These are phyloP conservation scores for Vigna angularis DNA, from an alignment of 306 rosid species.

Conservation along the genomic window DNA sequence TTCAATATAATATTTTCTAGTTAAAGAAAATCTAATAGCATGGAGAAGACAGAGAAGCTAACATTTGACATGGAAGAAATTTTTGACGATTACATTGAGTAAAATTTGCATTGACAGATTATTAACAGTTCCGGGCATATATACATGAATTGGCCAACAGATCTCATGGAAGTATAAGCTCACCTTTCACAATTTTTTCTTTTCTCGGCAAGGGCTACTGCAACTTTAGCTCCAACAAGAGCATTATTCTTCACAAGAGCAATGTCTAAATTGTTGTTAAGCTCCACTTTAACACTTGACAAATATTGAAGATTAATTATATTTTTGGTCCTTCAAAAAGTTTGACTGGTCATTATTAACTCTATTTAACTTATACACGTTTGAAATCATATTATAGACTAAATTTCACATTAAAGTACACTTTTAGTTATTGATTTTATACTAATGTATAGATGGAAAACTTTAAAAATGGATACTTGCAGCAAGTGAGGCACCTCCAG, in stretches of 20 bases:
- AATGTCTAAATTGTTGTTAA: conserved; percentile 72
- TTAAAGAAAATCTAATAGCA: conserved; percentile 22
- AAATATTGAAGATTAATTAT: conserved; percentile 10
- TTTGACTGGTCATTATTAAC: background rate
- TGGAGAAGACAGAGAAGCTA: background rate
- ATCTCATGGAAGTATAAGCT: conserved; percentile 13
- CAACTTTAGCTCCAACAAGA: conserved; percentile 71
- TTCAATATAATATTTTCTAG: conserved; percentile 2
- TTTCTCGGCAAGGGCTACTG: conserved; percentile 69
- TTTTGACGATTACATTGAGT: background rate
- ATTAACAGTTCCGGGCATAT: conserved; percentile 7
- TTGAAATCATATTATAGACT: conserved; percentile 22
- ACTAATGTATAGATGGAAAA: conserved; percentile 4
- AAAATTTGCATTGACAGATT: conserved; percentile 27
- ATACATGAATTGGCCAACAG: conserved; percentile 1
- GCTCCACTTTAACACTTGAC: conserved; percentile 39
- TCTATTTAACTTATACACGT: background rate
- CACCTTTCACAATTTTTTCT: conserved; percentile 56
- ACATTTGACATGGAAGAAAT: background rate
- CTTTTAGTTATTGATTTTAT: background rate
- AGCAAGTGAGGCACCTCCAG: conserved; percentile 88
- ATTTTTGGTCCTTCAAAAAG: background rate
- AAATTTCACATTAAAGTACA: conserved; percentile 4
- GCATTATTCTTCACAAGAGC: conserved; percentile 98
- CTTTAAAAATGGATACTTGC: conserved; percentile 75